Evolutionary conservation across 2,329 filamentous ascomycete genomes (phyloP).

Genomic region (Exophiala phaeomuriformis): DNA sequence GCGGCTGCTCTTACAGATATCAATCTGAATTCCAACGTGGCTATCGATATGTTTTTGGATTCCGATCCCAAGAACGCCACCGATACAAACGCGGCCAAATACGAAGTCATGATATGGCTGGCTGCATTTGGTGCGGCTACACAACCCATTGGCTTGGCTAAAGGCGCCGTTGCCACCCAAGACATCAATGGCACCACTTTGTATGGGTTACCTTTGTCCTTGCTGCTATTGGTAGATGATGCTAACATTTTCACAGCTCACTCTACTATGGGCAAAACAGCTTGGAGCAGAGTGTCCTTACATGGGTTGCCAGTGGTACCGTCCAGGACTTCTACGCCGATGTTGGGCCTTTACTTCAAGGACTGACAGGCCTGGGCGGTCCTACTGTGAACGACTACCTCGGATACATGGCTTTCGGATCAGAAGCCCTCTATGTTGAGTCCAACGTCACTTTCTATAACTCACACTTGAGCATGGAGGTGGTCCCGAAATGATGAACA

Average conservation of each 20-base stretch:
- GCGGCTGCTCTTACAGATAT: constrained; percentile 31
- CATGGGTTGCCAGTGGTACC: constrained; percentile 40
- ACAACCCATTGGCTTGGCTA: constrained; percentile 42
- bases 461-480: constrained; percentile 30
- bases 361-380: constrained; percentile 31
- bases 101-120: constrained; percentile 55
- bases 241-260: constrained; percentile 12
- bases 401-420: constrained; percentile 48
- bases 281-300: constrained; percentile 42
- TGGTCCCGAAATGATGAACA: constrained; percentile 14
- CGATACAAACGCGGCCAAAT: constrained; percentile 35
- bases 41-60: constrained; percentile 54
- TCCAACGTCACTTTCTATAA: constrained; percentile 46
- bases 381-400: constrained; percentile 42
- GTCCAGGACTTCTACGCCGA: constrained; percentile 43
- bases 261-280: constrained; percentile 41
- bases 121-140: constrained; percentile 42
- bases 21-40: constrained; percentile 49
- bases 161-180: constrained; percentile 32
- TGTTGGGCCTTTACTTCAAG: constrained; percentile 41
- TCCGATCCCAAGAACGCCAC: constrained; percentile 36
- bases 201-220: background rate
- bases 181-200: constrained; percentile 40
- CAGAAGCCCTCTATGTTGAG: constrained; percentile 43
- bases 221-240: background rate